These are phyloP conservation scores for Cryptococcus jaspeensis DNA, from an alignment of 1,284 basidiomycete genomes.

Conservation along the genomic window DNA sequence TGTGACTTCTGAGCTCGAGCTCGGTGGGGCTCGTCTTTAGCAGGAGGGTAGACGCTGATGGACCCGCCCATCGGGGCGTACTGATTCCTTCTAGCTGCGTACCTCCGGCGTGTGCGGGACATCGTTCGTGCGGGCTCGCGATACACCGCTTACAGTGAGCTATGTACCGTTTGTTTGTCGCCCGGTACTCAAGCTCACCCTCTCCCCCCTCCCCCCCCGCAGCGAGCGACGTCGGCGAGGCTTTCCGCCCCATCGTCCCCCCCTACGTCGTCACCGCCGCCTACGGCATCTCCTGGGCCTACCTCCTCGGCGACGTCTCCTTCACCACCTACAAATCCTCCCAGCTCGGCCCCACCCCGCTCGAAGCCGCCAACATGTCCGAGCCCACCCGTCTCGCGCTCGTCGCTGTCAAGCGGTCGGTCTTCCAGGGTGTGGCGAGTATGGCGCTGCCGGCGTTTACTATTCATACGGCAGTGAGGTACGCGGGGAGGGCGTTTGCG, in stretches of 20 bases:
- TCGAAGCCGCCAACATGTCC: conserved; percentile 73
- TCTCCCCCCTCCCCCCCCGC: conserved; percentile 44
- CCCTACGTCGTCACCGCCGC: conserved; percentile 60
- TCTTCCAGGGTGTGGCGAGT: conserved; percentile 85
- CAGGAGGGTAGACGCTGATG: too few species aligned
- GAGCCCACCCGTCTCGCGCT: conserved; percentile 70
- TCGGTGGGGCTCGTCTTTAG: too few species aligned
- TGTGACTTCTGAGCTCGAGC: too few species aligned
- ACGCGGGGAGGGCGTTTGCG: conserved; percentile 71
- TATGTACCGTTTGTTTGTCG: neutral
- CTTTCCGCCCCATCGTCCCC: conserved; percentile 81
- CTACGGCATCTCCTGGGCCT: conserved; percentile 84
- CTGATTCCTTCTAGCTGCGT: conserved; percentile 60
- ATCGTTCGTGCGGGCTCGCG: conserved; percentile 70
- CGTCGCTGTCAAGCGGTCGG: conserved; percentile 70
- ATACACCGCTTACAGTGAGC: conserved; percentile 75
- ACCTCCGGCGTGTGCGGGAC: conserved; percentile 74
- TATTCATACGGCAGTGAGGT: conserved; percentile 77
- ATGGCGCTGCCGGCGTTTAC: conserved; percentile 67
- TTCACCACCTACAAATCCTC: conserved; percentile 88
- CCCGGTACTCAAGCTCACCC: neutral
- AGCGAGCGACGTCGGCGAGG: conserved; percentile 88
- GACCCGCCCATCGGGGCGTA: neutral
- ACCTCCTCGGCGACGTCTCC: conserved; percentile 71
- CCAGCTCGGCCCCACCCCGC: conserved; percentile 65